Conservation (phyloP, 2,329 filamentous ascomycete genomes). For the Aspergillus ochraceoroseus region DNA sequence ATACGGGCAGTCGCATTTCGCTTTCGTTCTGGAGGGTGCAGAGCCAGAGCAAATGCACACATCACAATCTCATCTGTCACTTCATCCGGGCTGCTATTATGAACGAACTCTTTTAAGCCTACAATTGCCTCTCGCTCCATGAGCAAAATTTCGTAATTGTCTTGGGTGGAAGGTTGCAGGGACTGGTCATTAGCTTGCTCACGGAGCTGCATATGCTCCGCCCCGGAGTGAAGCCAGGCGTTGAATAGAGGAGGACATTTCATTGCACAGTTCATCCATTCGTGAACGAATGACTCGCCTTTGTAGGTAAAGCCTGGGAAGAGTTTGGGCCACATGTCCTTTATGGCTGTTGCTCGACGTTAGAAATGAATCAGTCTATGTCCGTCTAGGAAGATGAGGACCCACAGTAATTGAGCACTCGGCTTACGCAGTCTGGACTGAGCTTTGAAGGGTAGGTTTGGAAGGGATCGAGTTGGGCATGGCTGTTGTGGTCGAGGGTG, state of each 20-base stretch:
- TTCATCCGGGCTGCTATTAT: background rate
- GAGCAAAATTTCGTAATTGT: background rate
- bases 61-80: conserved; percentile 3
- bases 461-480: conserved; percentile 3
- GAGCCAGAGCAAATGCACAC: background rate
- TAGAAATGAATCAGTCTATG: background rate
- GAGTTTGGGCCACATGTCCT: conserved; percentile 5
- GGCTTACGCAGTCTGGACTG: background rate
- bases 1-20: background rate
- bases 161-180: background rate
- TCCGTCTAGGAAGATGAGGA: background rate
- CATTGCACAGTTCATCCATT: conserved; percentile 4
- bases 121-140: conserved; percentile 1
- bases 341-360: background rate
- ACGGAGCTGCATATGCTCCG: background rate
- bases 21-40: background rate
- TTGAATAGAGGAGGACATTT: conserved; percentile 4
- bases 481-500: background rate
- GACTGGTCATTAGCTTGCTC: background rate
- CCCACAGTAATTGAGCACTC: conserved; percentile 1
- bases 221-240: conserved; percentile 5
- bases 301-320: conserved; percentile 3
- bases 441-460: conserved; percentile 1
- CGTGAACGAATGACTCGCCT: background rate
- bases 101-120: background rate